Conservation (phyloP, 2,329 filamentous ascomycete species). For the Fusarium sp. region DNA sequence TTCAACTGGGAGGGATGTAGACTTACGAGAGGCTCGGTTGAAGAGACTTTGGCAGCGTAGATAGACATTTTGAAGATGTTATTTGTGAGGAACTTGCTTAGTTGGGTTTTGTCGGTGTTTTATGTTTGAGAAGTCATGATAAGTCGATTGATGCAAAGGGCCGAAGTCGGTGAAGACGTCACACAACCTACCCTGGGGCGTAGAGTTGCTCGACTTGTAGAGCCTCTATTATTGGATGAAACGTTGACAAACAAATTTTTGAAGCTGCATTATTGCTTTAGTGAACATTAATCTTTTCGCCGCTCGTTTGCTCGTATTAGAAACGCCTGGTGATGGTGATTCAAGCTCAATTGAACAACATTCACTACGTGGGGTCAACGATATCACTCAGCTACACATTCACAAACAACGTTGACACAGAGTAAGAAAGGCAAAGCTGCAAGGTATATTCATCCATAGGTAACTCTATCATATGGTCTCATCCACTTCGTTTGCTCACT, state of each 20-base stretch:
- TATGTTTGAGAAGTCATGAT: conserved; percentile 10
- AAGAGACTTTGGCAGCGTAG: conserved; percentile 56
- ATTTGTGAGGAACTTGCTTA: background rate
- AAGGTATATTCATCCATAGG: conserved; percentile 38
- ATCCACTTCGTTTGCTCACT: conserved; percentile 8
- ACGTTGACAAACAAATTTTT: background rate
- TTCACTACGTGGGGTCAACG: background rate
- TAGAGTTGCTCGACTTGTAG: background rate
- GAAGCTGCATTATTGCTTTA: background rate
- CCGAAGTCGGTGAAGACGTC: conserved; percentile 39
- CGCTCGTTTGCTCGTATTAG: too few relatives aligned
- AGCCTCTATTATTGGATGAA: background rate
- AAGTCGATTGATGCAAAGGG: conserved; percentile 9
- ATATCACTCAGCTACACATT: background rate
- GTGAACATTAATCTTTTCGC: too few relatives aligned
- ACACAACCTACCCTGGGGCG: conserved; percentile 32
- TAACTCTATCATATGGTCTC: conserved; percentile 12
- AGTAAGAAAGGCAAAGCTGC: background rate
- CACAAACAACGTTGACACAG: background rate
- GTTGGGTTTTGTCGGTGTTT: background rate
- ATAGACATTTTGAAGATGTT: conserved; percentile 53
- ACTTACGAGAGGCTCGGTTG: conserved; percentile 58
- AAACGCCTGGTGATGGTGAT: background rate
- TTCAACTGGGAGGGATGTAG: background rate
- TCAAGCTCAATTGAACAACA: background rate